phyloP scores from a whole-genome alignment of 2,329 filamentous ascomycete genomes.

The Fusarium sororula region DNA sequence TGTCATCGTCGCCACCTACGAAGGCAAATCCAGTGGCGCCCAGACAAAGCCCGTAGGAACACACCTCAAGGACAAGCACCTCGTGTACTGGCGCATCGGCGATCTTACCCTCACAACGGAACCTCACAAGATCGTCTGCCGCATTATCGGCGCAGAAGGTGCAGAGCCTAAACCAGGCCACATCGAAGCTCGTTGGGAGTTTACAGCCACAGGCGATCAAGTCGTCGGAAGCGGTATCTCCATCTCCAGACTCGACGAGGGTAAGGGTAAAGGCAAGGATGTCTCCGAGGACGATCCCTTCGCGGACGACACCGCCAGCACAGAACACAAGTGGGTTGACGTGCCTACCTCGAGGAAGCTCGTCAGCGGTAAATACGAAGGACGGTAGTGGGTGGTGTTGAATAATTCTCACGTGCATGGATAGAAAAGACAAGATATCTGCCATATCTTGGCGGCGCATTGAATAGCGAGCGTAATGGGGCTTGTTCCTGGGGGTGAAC shows the following conservation, averaged over 20 bases:
- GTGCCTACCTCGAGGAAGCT: slow-evolving; percentile 74
- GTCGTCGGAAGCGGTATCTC: slow-evolving; percentile 69
- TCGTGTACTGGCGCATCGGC: slow-evolving; percentile 83
- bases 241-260: slow-evolving; percentile 63
- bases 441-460: slow-evolving; percentile 43
- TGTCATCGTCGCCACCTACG: slow-evolving; percentile 75
- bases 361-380: slow-evolving; percentile 79
- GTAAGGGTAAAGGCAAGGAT: slow-evolving; percentile 63
- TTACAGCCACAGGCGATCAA: slow-evolving; percentile 53
- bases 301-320: slow-evolving; percentile 58
- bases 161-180: slow-evolving; percentile 76
- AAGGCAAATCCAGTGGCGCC: slow-evolving; percentile 72
- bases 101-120: slow-evolving; percentile 75
- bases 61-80: slow-evolving; percentile 77
- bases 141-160: slow-evolving; percentile 77
- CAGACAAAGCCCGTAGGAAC: slow-evolving; percentile 84
- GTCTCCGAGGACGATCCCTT: slow-evolving; percentile 71
- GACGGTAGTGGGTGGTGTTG: slow-evolving; percentile 43
- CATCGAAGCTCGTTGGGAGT: slow-evolving; percentile 86
- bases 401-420: slow-evolving; percentile 26
- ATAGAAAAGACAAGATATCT: slow-evolving; percentile 37
- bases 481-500: slow-evolving; percentile 33
- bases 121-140: slow-evolving; percentile 81
- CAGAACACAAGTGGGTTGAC: slow-evolving; percentile 67
- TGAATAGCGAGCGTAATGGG: slow-evolving; percentile 43